Evolutionary conservation across 2,329 filamentous ascomycete genomes (phyloP), one percentile per base, ranked within the genome.

Genomic region (Colletotrichum spinosum): DNA sequence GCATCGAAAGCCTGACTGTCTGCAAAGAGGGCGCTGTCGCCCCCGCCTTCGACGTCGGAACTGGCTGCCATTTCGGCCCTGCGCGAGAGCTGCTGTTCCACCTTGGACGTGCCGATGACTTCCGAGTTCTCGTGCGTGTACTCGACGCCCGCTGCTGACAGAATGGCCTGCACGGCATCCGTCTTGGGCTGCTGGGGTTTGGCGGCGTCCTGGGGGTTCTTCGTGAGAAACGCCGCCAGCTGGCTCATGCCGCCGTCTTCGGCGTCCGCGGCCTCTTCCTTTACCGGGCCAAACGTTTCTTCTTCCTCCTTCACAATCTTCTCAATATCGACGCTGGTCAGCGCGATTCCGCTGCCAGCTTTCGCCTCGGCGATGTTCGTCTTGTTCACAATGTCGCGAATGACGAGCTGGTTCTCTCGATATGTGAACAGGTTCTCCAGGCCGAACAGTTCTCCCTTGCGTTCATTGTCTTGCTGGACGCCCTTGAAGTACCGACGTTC

Each of bases 81-180:
- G 17, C 90, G 89, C 50, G 92, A 94, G 6, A 99, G 86, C 62
- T 90, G 88, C 68, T 92, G 91, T 78, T 99, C 96, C n/a, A 97
- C 86, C 70, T 91, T 93, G n/a, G 92, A 96, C 1, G 93, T 91
- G 10, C 96, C 96, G 61, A 99, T 88, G 12, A 99, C 94, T 77
- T 99, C 94, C 1, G 92, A 93, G 75, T 99, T 99, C 71, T 98
- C 92, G 74, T 99, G 96, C 0, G 94, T 97, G 76, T 99, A 99
- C 73, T 96, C 90, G 0, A 99, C 94, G 2, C 96, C 96, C 0
- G 92, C 94, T 8, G 90, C 88, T 3, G 92, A 89, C 1, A 99
- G 86, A 67, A 99, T 98, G 2, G 94, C 96, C 70, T 95, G 91
- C 38, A 98, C 86, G 0, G 93, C 90, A 72, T 98, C 93, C 51